Base-by-base conservation (phyloP, 164 flowering plant genomes). In the Warburgia ugandensis region DNA sequence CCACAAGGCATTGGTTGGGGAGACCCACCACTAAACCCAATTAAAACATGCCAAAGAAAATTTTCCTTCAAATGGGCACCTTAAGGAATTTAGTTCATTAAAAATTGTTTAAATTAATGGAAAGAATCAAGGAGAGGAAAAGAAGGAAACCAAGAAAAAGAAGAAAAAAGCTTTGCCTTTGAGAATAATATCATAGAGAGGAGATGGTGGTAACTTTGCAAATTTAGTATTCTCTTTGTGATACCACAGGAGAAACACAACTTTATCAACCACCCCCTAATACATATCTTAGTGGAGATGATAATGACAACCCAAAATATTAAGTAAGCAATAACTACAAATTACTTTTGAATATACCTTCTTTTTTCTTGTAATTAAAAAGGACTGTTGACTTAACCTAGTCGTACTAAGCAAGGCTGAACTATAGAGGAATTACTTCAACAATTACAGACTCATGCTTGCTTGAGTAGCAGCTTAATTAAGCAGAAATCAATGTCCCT, bases 121-220 rank as follows among this genome's bases (percentile, higher is more conserved):
- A 25, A 23, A 12, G 39, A 39, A 27, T 2, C 36, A 23, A 23
- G 14, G 7, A 52, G 40, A n/a, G 13, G 28, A 4, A 39, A 28
- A 14, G 17, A 19, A 52, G 5, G 43, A 22, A 33, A 31, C 10
- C 6, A 27, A 4, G 13, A 37, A 26, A 51, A 31, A 23, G 5
- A 9, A 30, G n/a, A 26, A n/a, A 27, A 20, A 36, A 17, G 19
- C n/a, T 16, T 32, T 45, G 13, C 26, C 27, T 20, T 35, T 16
- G 20, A 22, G 35, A 46, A 36, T 46, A 35, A 25, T 35, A 50
- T 27, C 6, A 46, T 12, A 26, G 2, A 35, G 32, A 27, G 10
- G 21, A 8, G 52, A 14, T 26, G 28, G 50, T 55, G 59, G 50
- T 17, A 17, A 27, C 52, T 44, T 54, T 45, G 50, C 41, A 44